Percentiles rank a stretch among this genome's conserved stretches.
Evolutionary conservation across 768 basidiomycete species (phyloP).

Genomic region (Termitomyces sp.): DNA sequence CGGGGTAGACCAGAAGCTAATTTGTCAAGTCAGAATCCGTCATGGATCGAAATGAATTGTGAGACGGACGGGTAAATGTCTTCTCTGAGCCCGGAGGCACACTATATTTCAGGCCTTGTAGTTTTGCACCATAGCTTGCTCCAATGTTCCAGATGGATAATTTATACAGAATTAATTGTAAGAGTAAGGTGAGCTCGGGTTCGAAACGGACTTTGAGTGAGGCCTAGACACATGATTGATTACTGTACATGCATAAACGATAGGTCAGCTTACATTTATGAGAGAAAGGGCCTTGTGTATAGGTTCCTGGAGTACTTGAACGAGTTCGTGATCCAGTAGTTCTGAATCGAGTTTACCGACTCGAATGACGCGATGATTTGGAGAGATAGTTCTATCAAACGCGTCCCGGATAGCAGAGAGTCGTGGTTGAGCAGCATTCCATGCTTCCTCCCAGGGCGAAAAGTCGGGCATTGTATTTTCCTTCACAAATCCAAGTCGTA

Average conservation of each 20-base stretch:
- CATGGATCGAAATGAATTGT: constrained; percentile 4
- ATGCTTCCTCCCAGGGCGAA: constrained; percentile 53
- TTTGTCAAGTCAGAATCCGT: constrained; percentile 7
- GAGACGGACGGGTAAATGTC: constrained; percentile 30
- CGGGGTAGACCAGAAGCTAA: constrained; percentile 65
- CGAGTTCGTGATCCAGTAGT: constrained; percentile 83
- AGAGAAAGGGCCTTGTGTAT: constrained; percentile 63
- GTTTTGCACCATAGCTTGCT: constrained; percentile 76
- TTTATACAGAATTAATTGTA: constrained; percentile 72
- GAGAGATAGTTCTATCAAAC: constrained; percentile 24
- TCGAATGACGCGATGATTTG: constrained; percentile 51
- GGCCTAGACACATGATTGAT: constrained; percentile 33
- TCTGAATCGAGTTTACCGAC: constrained; percentile 92
- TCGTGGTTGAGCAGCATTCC: constrained; percentile 53
- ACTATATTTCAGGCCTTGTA: constrained; percentile 72
- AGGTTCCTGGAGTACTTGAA: constrained; percentile 78
- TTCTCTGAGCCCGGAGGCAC: constrained; percentile 19
- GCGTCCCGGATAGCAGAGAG: constrained; percentile 42
- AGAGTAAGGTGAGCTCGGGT: constrained; percentile 66
- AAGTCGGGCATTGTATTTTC: constrained; percentile 14
- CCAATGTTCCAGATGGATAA: constrained; percentile 78
- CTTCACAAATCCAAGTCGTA: background rate
- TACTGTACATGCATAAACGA: background rate
- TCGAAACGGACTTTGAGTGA: constrained; percentile 58
- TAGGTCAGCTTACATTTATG: constrained; percentile 43